Base-by-base conservation (phyloP, 2,329 filamentous ascomycete species). In the Phialocephala sp. region DNA sequence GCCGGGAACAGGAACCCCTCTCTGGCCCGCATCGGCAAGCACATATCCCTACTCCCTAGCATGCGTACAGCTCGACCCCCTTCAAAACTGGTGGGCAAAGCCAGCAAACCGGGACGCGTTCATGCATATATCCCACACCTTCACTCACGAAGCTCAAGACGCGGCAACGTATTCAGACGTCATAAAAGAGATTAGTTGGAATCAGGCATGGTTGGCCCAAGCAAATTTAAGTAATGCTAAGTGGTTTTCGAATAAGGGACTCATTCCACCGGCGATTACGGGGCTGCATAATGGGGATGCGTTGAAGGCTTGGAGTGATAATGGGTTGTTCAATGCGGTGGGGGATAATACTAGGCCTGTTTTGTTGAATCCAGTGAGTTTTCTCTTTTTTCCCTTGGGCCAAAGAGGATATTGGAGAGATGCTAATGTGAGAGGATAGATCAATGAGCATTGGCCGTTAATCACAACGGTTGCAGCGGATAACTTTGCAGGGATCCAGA, bases 251-350 rank as follows among this genome's bases (percentile, higher is more conserved):
- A 68, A 76, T 4, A 80, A 82, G 47, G 85, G 85, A 22, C 80
- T 88, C 59, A 86, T 88, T 64, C 86, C 86, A 1, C 86, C 86
- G 1, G 85, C 85, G 45, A 89, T 89, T 65, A 89, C 86, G 0
- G 86, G 86, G 52, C 72, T 88, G 22, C 84, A 87, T 77, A 89
- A 89, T 70, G 86, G 84, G n/a, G 86, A 89, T 73, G 85, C 81
- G 12, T 81, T 89, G 62, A 77, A 77, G 59, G 86, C 84, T 5
- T 89, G 84, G 84, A 79, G 79, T 69, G 84, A 87, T 55, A 85
- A 85, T 65, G 85, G 85, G 20, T 83, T 88, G 69, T 78, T 75
- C 35, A 83, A 85, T 69, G 85, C 84, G 43, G 85, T 88, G 18
- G 86, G 86, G 47, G 86, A 89, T 75, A 89, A 88, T 77, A 88